Evolutionary conservation across 2,329 filamentous ascomycete genomes (phyloP).

Genomic region (Sarocladium oryzae): DNA sequence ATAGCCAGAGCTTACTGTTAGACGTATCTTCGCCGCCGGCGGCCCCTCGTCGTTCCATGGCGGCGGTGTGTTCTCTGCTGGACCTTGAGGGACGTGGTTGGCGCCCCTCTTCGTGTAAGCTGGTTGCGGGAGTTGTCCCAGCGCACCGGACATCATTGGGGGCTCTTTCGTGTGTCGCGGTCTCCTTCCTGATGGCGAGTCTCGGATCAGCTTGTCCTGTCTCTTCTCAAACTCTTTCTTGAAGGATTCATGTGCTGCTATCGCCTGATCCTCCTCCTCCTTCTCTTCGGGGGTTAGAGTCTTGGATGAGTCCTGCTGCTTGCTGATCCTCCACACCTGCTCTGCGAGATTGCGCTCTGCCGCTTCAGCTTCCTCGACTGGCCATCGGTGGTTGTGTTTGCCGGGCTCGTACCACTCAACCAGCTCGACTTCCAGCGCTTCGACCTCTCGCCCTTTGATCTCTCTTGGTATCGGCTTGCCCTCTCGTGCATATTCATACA

Average conservation of each 20-base stretch:
- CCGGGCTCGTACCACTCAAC: conserved; percentile 81
- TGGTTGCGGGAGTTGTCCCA: conserved; percentile 44
- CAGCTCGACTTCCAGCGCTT: conserved; percentile 70
- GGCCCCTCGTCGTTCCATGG: conserved; percentile 58
- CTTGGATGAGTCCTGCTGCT: conserved; percentile 43
- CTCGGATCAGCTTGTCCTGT: conserved; percentile 50
- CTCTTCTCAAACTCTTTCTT: conserved; percentile 53
- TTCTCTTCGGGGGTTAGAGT: conserved; percentile 48
- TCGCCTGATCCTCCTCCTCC: conserved; percentile 46
- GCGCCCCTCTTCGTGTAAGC: conserved; percentile 35
- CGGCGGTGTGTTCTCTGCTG: conserved; percentile 40
- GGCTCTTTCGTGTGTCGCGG: conserved; percentile 23
- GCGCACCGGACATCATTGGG: conserved; percentile 51
- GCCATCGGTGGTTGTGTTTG: conserved; percentile 72
- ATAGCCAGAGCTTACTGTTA: conserved; percentile 93
- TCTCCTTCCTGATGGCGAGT: conserved; percentile 30
- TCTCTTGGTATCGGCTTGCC: conserved; percentile 80
- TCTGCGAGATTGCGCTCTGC: conserved; percentile 73
- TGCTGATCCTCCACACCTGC: conserved; percentile 59
- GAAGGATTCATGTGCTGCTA: conserved; percentile 48
- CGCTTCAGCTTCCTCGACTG: conserved; percentile 66
- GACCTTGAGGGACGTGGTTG: conserved; percentile 46
- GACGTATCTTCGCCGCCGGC: conserved; percentile 73
- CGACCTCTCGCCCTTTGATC: conserved; percentile 73
- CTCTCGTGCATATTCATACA: conserved; percentile 93